A percentile compares a stretch with the other conserved stretches of the same genome.
Evolutionary conservation across 2,329 filamentous ascomycete genomes (phyloP).

Genomic region (Fusarium sp.): DNA sequence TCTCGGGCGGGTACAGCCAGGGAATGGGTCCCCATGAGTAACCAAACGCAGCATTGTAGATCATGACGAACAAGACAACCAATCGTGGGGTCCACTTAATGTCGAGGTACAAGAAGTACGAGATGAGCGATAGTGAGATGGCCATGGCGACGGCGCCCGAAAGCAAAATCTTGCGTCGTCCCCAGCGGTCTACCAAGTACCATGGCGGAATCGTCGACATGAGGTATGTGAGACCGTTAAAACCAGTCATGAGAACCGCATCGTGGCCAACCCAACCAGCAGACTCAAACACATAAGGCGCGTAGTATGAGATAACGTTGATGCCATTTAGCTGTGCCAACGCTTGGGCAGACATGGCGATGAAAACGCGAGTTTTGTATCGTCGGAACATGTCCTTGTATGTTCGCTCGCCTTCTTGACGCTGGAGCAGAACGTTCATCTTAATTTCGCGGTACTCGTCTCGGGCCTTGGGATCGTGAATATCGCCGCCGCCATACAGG

Average conservation of each 20-base stretch:
- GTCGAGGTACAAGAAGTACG: constrained; percentile 94
- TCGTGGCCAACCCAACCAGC: constrained; percentile 93
- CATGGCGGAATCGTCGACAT: constrained; percentile 93
- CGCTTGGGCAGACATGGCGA: constrained; percentile 97
- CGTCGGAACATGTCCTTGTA: constrained; percentile 95
- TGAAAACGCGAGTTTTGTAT: constrained; percentile 92
- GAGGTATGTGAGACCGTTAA: constrained; percentile 91
- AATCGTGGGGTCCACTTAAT: constrained; percentile 79
- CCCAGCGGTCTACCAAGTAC: constrained; percentile 95
- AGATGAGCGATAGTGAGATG: constrained; percentile 85
- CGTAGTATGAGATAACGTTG: constrained; percentile 99
- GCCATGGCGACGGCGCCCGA: constrained; percentile 91
- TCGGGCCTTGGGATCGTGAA: constrained; percentile 89
- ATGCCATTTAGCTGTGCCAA: constrained; percentile 98
- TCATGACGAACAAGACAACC: constrained; percentile 95
- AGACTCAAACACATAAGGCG: constrained; percentile 93
- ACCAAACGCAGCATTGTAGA: constrained; percentile 97
- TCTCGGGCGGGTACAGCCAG: constrained; percentile 99
- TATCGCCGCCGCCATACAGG: constrained; percentile 93
- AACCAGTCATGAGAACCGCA: constrained; percentile 95
- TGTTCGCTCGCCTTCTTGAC: constrained; percentile 92
- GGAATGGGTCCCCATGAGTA: constrained; percentile 96
- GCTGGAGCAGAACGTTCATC: constrained; percentile 92
- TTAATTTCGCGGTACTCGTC: constrained; percentile 99
- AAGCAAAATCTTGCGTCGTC: constrained; percentile 86